Evolutionary conservation across 2,329 filamentous ascomycete genomes (phyloP).

Genomic region (Diaporthe batatas): DNA sequence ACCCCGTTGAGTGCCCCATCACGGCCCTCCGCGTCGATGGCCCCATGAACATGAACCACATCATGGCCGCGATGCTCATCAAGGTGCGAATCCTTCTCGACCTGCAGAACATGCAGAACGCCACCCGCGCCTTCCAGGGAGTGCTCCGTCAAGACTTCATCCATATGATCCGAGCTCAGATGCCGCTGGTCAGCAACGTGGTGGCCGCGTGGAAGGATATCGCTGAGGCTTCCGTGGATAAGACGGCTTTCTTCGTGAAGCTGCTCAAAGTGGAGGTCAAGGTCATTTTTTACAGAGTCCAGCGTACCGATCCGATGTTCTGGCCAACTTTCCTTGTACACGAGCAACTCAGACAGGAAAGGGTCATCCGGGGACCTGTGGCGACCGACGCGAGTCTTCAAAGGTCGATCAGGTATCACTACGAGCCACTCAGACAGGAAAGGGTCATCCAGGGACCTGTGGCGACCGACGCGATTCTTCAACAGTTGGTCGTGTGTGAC

Average conservation of each 20-base stretch:
- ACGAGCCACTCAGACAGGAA: too few species aligned
- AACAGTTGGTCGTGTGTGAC: too few species aligned
- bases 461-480: too few species aligned
- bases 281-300: not conserved
- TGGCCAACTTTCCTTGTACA: too few species aligned
- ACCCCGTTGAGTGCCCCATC: slow-evolving; percentile 55
- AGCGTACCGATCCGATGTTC: too few species aligned
- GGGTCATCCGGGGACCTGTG: too few species aligned
- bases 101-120: not conserved
- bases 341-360: too few species aligned
- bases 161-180: not conserved
- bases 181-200: not conserved
- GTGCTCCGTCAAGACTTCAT: rapidly evolving
- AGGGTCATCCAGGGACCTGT: too few species aligned
- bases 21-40: not conserved
- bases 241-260: not conserved
- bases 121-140: not conserved
- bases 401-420: too few species aligned
- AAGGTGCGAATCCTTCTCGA: not conserved
- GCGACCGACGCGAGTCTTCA: too few species aligned
- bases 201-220: not conserved
- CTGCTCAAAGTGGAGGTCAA: not conserved
- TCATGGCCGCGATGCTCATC: not conserved
- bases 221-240: not conserved
- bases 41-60: not conserved